Evolutionary conservation across 1,284 basidiomycete species (phyloP), one percentile per base, ranked within the genome.

Genomic region (Heterobasidion parviporum): DNA sequence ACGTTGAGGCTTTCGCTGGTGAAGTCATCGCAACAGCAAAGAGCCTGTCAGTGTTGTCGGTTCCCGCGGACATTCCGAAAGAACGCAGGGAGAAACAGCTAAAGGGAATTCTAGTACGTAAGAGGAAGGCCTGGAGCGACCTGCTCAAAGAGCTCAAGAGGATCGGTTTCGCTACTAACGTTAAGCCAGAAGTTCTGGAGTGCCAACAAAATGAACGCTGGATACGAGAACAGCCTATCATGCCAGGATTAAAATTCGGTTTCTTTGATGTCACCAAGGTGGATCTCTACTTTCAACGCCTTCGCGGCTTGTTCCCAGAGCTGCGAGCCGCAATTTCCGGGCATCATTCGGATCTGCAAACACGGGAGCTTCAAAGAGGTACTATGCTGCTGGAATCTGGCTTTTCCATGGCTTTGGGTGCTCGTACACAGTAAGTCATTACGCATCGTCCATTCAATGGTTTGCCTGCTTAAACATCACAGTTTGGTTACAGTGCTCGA

Each of bases 81-180:
- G 83, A 89, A 59, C 84, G 82, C 50, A 83, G 87, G 53, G 75
- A 77, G 57, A 94, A 92, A 71, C 76, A 82, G 48, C 77, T 83
- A 61, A 97, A 96, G 68, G 82, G 87, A 41, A 71, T 89, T 5
- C 69, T 95, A 52, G 82, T 87, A 8, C 82, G 92, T 35, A 99
- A 99, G 73, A 79, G 90, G 58, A 94, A 93, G 67, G 95, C 94
- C 1, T 95, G 89, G 82, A 85, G 88, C 33, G 94, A 98, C 67
- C 75, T 98, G 18, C 76, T 98, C 60, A 96, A 94, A 71, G 92
- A 95, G 65, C 76, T 98, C 43, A 92, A 92, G 65, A 80, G 82
- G 1, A 75, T 85, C 34, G 97, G 97, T 6, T 78, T 98, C 56
- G 78, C 91, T 0, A 71, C 77, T 26, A 87, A 82, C 56, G 74